Percentiles rank a stretch among this genome's conserved stretches.
These are phyloP conservation scores for Xylariaceae sp. DNA, from an alignment of 2,329 filamentous ascomycete species.

Conservation along the genomic window DNA sequence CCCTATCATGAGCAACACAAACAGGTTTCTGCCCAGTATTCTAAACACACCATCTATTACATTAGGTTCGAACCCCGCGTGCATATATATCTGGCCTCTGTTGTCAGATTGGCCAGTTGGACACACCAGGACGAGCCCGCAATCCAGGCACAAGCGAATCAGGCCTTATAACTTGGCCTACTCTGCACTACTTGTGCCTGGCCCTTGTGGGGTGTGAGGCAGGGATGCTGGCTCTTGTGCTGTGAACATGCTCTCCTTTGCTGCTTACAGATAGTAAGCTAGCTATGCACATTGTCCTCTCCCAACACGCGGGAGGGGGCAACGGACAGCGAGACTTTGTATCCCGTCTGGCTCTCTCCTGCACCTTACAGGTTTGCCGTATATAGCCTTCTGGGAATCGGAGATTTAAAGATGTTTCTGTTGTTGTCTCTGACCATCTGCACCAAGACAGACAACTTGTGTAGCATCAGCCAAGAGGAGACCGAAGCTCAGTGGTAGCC, in stretches of 20 bases:
- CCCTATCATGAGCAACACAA: not conserved
- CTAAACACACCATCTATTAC: not conserved
- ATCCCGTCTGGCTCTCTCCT: no score
- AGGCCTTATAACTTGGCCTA: slow-evolving; percentile 4
- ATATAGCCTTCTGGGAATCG: no score
- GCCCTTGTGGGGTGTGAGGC: slow-evolving; percentile 6
- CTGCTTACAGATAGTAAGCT: no score
- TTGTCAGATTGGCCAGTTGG: not conserved
- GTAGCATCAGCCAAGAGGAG: not conserved
- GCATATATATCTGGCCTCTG: not conserved
- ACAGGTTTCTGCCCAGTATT: not conserved
- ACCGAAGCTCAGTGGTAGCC: not conserved
- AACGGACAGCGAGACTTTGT: no score
- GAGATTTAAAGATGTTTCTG: not conserved
- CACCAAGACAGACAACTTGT: slow-evolving; percentile 1
- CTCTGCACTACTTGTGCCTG: slow-evolving; percentile 8
- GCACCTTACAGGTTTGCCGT: no score
- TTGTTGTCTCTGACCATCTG: no score
- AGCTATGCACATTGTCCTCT: no score
- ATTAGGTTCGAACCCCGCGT: not conserved
- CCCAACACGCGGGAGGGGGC: no score
- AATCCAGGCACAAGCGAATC: slow-evolving; percentile 17
- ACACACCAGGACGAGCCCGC: slow-evolving; percentile 2
- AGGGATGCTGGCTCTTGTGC: slow-evolving; percentile 2
- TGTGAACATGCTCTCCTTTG: no score